Evolutionary conservation across 345 rosid species (phyloP).

Genomic region (Combretum micranthum): DNA sequence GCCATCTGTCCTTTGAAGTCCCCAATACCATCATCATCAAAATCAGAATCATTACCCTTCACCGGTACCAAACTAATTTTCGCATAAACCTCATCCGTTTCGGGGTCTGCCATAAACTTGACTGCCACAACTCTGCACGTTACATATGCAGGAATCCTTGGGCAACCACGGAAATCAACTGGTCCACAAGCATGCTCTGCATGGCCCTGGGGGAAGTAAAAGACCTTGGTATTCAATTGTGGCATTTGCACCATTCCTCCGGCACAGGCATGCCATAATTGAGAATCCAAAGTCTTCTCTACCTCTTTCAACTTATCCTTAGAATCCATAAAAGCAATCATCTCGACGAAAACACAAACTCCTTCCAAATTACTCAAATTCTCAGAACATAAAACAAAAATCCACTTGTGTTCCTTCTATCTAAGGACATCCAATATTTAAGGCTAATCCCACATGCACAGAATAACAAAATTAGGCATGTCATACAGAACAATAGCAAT

Average conservation of each 20-base stretch:
- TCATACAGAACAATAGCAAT: no score
- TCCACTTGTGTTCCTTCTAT: conserved; percentile 4
- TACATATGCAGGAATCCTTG: conserved; percentile 32
- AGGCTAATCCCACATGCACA: no score
- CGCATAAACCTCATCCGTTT: conserved; percentile 59
- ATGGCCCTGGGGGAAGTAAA: conserved; percentile 74
- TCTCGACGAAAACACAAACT: conserved; percentile 15
- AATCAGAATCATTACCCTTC: conserved; percentile 10
- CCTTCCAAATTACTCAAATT: conserved; percentile 2
- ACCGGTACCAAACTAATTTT: conserved; percentile 44
- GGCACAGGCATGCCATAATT: conserved; percentile 83
- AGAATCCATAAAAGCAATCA: conserved; percentile 65
- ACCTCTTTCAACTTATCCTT: conserved; percentile 45
- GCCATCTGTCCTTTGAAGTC: conserved; percentile 33
- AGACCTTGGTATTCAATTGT: conserved; percentile 37
- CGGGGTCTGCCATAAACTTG: conserved; percentile 67
- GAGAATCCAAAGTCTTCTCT: conserved; percentile 60
- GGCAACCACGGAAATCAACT: conserved; percentile 42
- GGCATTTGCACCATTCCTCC: conserved; percentile 86
- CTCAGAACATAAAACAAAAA: background rate
- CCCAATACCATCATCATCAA: conserved; percentile 35
- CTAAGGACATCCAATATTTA: background rate
- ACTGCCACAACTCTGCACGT: conserved; percentile 42
- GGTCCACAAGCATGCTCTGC: conserved; percentile 55
- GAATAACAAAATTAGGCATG: no score